These are phyloP conservation scores for Suillus spraguei DNA, from an alignment of 768 basidiomycete genomes.

Conservation along the genomic window DNA sequence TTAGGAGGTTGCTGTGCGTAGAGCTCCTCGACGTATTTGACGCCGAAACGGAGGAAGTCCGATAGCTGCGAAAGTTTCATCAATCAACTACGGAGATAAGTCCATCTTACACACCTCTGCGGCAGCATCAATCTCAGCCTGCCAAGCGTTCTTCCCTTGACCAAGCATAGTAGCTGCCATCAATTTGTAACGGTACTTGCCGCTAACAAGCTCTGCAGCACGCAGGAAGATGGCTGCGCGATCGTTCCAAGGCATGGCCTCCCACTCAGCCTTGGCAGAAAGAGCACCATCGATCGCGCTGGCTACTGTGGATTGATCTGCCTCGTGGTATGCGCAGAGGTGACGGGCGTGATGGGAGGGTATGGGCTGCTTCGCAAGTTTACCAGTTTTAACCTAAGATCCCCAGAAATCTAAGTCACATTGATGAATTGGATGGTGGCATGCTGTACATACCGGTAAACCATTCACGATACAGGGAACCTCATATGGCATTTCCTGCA, in stretches of 20 bases:
- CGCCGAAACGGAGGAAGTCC: slow-evolving; percentile 96
- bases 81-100: slow-evolving; percentile 7
- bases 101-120: slow-evolving; percentile 71
- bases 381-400: slow-evolving; percentile 76
- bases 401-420: slow-evolving; percentile 8
- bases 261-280: slow-evolving; percentile 87
- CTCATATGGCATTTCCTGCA: slow-evolving; percentile 83
- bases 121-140: slow-evolving; percentile 99
- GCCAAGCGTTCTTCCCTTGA: slow-evolving; percentile 99
- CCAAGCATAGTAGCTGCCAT: slow-evolving; percentile 97
- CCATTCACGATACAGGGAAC: slow-evolving; percentile 95
- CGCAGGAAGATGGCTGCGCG: slow-evolving; percentile 98
- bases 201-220: slow-evolving; percentile 93
- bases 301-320: slow-evolving; percentile 72
- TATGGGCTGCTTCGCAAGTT: slow-evolving; percentile 75
- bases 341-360: slow-evolving; percentile 85
- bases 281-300: slow-evolving; percentile 88
- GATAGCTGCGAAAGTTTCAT: slow-evolving; percentile 49
- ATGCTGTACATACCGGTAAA: slow-evolving; percentile 58
- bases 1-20: slow-evolving; percentile 88
- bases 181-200: slow-evolving; percentile 94
- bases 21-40: slow-evolving; percentile 95
- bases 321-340: slow-evolving; percentile 88
- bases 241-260: slow-evolving; percentile 94
- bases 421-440: neutral